A percentile compares a stretch with the other conserved stretches of the same genome.
phyloP scores from a whole-genome alignment of 495 filamentous ascomycete genomes.

The Xylaria acuta region DNA sequence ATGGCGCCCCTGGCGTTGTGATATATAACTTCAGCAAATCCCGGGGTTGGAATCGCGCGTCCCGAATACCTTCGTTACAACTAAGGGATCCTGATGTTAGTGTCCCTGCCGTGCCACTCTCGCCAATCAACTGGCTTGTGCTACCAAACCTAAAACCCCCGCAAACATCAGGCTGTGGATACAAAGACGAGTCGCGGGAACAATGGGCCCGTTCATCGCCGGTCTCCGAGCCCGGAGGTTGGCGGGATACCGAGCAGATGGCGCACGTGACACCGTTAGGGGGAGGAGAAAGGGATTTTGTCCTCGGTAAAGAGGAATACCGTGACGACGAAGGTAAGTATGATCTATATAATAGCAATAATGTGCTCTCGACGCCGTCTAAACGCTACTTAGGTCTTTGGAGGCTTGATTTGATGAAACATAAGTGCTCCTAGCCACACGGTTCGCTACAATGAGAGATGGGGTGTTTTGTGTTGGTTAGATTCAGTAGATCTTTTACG shows the following conservation, averaged over 20 bases:
- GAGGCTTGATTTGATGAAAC: no score
- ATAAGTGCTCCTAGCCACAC: no score
- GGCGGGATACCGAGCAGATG: slow-evolving; percentile 22
- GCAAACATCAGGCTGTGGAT: neutral
- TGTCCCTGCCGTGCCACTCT: neutral
- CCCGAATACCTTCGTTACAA: slow-evolving; percentile 28
- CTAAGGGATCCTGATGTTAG: neutral
- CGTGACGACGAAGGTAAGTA: neutral
- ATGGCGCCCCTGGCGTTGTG: slow-evolving; percentile 18
- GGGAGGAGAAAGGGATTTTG: neutral
- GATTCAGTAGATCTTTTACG: no score
- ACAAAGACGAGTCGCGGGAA: neutral
- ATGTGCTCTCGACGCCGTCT: neutral
- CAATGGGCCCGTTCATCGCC: neutral
- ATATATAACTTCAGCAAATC: slow-evolving; percentile 33
- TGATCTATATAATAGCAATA: neutral
- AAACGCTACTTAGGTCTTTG: no score
- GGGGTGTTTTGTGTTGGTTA: no score
- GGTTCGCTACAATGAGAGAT: no score
- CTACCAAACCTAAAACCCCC: neutral
- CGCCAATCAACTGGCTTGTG: slow-evolving; percentile 28
- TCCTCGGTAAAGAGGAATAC: neutral
- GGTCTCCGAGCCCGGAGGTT: slow-evolving; percentile 25
- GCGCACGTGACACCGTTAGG: neutral
- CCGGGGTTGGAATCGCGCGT: slow-evolving; percentile 27